These are phyloP conservation scores for Funneliformis geosporum DNA, from an alignment of 192 early-diverging fungal species.

Conservation along the genomic window DNA sequence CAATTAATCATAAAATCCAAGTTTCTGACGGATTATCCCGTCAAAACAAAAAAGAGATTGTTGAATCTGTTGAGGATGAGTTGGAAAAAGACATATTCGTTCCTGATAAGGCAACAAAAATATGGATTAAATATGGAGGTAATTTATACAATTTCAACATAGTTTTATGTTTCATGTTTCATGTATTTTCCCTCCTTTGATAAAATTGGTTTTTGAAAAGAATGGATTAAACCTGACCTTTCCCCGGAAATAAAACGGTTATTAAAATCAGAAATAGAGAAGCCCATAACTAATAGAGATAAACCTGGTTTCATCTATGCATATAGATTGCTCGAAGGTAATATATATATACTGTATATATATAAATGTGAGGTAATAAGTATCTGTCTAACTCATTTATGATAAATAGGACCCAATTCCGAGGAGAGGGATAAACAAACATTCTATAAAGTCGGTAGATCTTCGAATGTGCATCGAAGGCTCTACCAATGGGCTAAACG, in stretches of 20 bases:
- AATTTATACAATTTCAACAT: not conserved
- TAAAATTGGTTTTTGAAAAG: slow-evolving; percentile 21
- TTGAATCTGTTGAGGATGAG: not conserved
- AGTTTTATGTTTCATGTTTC: not conserved
- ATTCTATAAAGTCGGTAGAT: slow-evolving; percentile 51
- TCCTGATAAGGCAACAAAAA: slow-evolving; percentile 7
- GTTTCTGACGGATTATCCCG: not conserved
- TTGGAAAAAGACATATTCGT: slow-evolving; percentile 2
- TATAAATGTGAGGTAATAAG: too few relatives aligned
- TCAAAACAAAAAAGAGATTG: not conserved
- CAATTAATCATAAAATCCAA: not conserved
- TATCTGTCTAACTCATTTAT: not conserved
- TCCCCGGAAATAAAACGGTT: slow-evolving; percentile 41
- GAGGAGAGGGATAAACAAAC: slow-evolving; percentile 28
- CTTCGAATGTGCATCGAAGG: slow-evolving; percentile 46
- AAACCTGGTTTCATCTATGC: slow-evolving; percentile 52
- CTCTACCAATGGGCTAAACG: slow-evolving; percentile 51
- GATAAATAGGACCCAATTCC: not conserved
- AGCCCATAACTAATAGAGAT: slow-evolving; percentile 45
- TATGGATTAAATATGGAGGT: slow-evolving; percentile 17
- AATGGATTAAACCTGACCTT: slow-evolving; percentile 43
- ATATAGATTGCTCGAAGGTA: slow-evolving; percentile 47
- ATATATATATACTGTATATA: not conserved
- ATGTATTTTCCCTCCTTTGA: not conserved
- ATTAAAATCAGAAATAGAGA: slow-evolving; percentile 46